Evolutionary conservation across 495 filamentous ascomycete species (phyloP), one percentile per base, ranked within the genome.

Genomic region (Clavariopsis aquatica): DNA sequence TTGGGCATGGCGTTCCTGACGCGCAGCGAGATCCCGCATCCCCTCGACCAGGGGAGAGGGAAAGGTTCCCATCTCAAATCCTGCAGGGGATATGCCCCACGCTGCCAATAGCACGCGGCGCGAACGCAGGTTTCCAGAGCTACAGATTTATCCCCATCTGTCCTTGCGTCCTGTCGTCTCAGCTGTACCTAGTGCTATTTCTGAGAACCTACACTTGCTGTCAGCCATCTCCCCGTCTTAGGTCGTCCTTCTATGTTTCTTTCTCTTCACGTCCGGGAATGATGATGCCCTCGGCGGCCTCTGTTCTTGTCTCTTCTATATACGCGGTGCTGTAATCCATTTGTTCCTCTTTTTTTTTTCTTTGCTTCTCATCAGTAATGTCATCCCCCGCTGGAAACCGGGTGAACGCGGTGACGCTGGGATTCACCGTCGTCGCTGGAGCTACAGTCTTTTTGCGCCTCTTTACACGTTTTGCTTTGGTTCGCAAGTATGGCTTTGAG

Each of bases 401-500:
- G 46, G 64, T 68, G 9, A 62, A 57, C 26, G 64, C 59, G 2
- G 43, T 68, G 41, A 26, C 38, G 5, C 15, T 57, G 19, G 38
- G 20, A 1, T 68, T 68, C 36, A 68, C 64, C 2, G 41, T 62
- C 26, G 13, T 68, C 22, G 27, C 64, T 24, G 64, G 64, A 26
- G 43, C 46, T 7, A 28, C 34, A 19, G 52, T 68, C 2, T 62
- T 62, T 22, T 27, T 62, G 7, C 64, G 64, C n/a, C 28, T 68
- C 20, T 62, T 57, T 29, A 68, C 52, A 3, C 57, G 64, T 23
- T 10, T 45, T 28, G 43, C 27, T 20, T n/a, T 68, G 20, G 8
- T 62, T 23, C 51, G 58, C n/a, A 62, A 62, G 12, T 23, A 27
- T 45, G 58, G 58, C 1, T 52, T 57, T n/a, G 64, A 68, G 53